Evolutionary conservation across 2,329 filamentous ascomycete species (phyloP), one percentile per base, ranked within the genome.

Genomic region (Pseudogymnoascus sp.): DNA sequence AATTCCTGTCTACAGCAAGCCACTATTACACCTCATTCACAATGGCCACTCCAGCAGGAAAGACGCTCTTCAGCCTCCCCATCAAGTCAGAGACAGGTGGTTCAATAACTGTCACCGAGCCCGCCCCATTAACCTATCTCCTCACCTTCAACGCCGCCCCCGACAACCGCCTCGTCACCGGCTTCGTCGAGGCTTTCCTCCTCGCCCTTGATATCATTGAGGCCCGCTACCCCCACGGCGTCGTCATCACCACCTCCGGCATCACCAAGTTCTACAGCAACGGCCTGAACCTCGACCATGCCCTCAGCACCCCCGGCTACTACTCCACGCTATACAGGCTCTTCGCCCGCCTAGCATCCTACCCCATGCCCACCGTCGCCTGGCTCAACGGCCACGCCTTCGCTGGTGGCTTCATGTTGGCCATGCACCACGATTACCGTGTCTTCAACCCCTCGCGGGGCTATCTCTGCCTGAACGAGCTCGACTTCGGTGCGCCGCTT

Each of bases 241-340:
- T 93, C 5, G 80, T 95, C 13, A 78, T 93, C 64, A 93, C 90
- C 4, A 93, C 90, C 0, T 89, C 86, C 44, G 83, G 81, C 59
- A 88, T 93, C 64, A 73, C 79, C 61, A 95, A 95, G 72, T 93
- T 93, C 79, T 95, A 89, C 78, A 87, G 83, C 74, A 93, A 93
- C 76, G 90, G 90, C 0, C 81, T 95, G n/a, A 89, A 95, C 73
- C 82, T 93, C 13, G 80, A 85, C 40, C 83, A 89, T 72, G 87
- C 86, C n/a, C 71, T 80, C 35, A 74, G 76, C 31, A 84, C 83
- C 0, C 80, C 84, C 1, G 80, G 79, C 2, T 93, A 89, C 78
- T 84, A 85, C 70, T 76, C 83, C 1, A 73, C 79, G 11, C 75
- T 92, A 10, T 92, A 86, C 75, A 78, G 78, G 13, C 73, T 93